A percentile compares a stretch with the other conserved stretches of the same genome.
These are phyloP conservation scores for Scedosporium aurantiacum DNA, from an alignment of 2,329 filamentous ascomycete species.

Conservation along the genomic window DNA sequence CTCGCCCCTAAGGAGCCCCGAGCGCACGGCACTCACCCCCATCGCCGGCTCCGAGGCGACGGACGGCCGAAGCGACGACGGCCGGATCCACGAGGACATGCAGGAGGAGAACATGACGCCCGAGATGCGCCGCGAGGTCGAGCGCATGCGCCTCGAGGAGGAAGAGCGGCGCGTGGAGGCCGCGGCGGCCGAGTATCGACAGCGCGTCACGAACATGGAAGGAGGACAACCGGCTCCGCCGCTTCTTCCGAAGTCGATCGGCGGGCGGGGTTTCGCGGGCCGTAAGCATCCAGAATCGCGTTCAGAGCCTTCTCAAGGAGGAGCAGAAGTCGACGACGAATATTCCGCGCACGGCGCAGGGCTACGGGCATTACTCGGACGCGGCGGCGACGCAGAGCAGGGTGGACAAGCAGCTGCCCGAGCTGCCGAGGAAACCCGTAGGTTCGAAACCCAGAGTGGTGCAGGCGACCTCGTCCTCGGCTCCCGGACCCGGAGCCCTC, in stretches of 20 bases:
- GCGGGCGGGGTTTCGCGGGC: conserved; percentile 55
- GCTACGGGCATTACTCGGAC: conserved; percentile 80
- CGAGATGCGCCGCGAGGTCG: conserved; percentile 81
- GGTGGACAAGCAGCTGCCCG: conserved; percentile 28
- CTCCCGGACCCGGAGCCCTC: background rate
- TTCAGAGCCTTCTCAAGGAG: conserved; percentile 76
- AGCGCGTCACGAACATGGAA: conserved; percentile 51
- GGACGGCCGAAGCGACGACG: conserved; percentile 47
- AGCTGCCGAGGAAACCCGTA: conserved; percentile 41
- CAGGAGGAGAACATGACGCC: conserved; percentile 63
- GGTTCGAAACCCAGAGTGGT: conserved; percentile 12
- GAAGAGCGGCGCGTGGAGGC: conserved; percentile 85
- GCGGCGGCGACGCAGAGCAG: conserved; percentile 25
- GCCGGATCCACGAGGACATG: conserved; percentile 42
- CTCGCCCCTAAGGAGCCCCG: conserved; percentile 37
- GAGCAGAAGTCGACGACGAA: conserved; percentile 49
- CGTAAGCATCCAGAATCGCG: conserved; percentile 81
- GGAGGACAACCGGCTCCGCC: conserved; percentile 19
- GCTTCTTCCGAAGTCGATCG: conserved; percentile 42
- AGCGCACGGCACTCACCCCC: conserved; percentile 48
- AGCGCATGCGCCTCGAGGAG: conserved; percentile 67
- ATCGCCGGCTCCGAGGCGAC: conserved; percentile 69
- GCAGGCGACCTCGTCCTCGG: background rate
- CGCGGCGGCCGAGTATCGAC: conserved; percentile 79
- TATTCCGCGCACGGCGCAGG: conserved; percentile 64